A percentile compares a stretch with the other conserved stretches of the same genome.
Evolutionary conservation across 108 stramenopile genomes (phyloP).

Genomic region (Schizochytrium sp.): DNA sequence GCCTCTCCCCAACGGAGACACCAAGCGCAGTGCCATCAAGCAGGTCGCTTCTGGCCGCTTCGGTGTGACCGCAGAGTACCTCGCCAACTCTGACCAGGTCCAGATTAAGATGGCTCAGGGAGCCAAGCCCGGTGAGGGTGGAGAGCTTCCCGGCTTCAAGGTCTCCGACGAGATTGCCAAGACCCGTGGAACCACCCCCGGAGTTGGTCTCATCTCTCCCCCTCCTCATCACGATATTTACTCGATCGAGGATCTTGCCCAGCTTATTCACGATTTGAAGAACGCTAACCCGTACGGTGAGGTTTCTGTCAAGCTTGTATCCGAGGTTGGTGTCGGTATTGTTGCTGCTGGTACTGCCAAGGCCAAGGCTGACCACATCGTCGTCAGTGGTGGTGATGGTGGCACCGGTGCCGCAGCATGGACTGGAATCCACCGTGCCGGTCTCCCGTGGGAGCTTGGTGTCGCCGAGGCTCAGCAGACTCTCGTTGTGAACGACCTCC

Average conservation of each 20-base stretch:
- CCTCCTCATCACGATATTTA: slow-evolving; percentile 97
- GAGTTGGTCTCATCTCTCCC: slow-evolving; percentile 93
- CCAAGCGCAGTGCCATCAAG: slow-evolving; percentile 90
- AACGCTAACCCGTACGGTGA: slow-evolving; percentile 91
- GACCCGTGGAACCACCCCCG: slow-evolving; percentile 90
- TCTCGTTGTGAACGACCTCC: slow-evolving; percentile 88
- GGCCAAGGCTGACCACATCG: slow-evolving; percentile 92
- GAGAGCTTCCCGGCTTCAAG: slow-evolving; percentile 94
- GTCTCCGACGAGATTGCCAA: slow-evolving; percentile 92
- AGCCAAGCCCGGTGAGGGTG: slow-evolving; percentile 96
- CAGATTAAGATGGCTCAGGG: slow-evolving; percentile 99
- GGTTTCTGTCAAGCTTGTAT: slow-evolving; percentile 97
- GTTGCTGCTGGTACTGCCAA: slow-evolving; percentile 96
- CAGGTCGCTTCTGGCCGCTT: slow-evolving; percentile 95
- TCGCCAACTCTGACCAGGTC: slow-evolving; percentile 94
- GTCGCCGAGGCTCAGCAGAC: slow-evolving; percentile 96
- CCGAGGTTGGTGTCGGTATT: slow-evolving; percentile 96
- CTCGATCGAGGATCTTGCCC: slow-evolving; percentile 95
- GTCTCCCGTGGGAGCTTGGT: slow-evolving; percentile 94
- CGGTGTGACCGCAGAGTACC: slow-evolving; percentile 94
- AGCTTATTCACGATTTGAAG: slow-evolving; percentile 95
- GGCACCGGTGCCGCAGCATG: slow-evolving; percentile 95
- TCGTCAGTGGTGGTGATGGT: slow-evolving; percentile 91
- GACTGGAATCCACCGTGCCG: slow-evolving; percentile 92
- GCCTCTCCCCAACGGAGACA: slow-evolving; percentile 72